phyloP scores from a whole-genome alignment of 2,329 filamentous ascomycete species.

The Thielaviopsis populi region DNA sequence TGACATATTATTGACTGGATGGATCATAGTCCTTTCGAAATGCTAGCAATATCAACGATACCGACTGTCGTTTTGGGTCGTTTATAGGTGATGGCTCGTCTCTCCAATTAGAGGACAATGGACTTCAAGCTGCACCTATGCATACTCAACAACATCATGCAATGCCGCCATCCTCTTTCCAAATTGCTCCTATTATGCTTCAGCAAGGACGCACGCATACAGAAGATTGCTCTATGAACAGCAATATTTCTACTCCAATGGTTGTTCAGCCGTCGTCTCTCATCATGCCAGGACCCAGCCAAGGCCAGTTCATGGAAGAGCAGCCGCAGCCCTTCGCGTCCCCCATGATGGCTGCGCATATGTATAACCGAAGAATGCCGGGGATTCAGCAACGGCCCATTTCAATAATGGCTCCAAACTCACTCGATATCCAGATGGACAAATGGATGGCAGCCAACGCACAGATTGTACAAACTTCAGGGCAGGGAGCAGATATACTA shows the following conservation, averaged over 20 bases:
- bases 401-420: conserved; percentile 22
- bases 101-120: neutral
- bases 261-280: neutral
- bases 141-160: neutral
- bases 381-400: neutral
- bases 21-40: conserved; percentile 2
- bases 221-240: neutral
- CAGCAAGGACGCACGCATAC: neutral
- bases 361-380: conserved; percentile 18
- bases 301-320: neutral
- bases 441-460: conserved; percentile 28
- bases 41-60: neutral
- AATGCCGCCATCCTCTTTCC: neutral
- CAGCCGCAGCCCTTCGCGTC: conserved; percentile 11
- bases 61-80: neutral
- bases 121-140: neutral
- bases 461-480: neutral
- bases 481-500: neutral
- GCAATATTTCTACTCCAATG: neutral
- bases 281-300: neutral
- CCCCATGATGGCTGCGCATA: conserved; percentile 5
- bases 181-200: neutral
- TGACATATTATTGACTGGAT: neutral
- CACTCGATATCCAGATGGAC: conserved; percentile 24
- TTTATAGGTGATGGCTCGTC: conserved; percentile 1